Percentiles rank a stretch among this genome's conserved stretches.
Evolutionary conservation across 2,329 filamentous ascomycete species (phyloP).

Genomic region (Xylaria polymorpha): DNA sequence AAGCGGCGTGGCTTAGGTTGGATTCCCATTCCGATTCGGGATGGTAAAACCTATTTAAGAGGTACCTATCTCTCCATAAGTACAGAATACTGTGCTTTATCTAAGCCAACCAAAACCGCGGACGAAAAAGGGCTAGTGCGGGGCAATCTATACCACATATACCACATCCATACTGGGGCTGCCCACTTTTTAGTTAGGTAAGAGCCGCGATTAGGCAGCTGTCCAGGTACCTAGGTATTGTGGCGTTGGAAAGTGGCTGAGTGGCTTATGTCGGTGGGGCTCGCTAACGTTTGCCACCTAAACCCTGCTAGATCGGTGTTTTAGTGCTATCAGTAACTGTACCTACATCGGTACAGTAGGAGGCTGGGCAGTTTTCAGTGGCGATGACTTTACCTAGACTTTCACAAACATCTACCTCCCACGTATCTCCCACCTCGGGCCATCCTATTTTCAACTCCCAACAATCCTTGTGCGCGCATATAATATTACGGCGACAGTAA

Average conservation of each 20-base stretch:
- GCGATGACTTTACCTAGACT: constrained; percentile 13
- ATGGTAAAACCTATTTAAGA: constrained; percentile 31
- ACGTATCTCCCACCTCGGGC: neutral
- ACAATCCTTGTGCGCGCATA: neutral
- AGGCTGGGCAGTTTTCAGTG: constrained; percentile 4
- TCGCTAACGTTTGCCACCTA: too few relatives aligned
- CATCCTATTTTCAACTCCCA: neutral
- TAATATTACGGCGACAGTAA: neutral
- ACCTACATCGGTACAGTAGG: too few relatives aligned
- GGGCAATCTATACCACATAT: constrained; percentile 22
- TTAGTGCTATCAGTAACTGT: too few relatives aligned
- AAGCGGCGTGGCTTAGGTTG: constrained; percentile 27
- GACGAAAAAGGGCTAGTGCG: constrained; percentile 34
- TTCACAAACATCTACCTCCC: neutral
- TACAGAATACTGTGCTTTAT: neutral
- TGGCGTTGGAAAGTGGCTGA: too few relatives aligned
- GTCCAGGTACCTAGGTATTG: neutral
- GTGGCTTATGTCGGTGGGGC: too few relatives aligned
- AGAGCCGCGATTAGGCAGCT: too few relatives aligned
- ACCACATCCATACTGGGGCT: too few relatives aligned
- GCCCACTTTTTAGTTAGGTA: neutral
- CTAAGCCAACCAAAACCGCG: neutral
- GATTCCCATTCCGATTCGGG: constrained; percentile 31
- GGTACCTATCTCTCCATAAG: too few relatives aligned
- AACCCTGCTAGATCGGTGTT: too few relatives aligned